A percentile compares a stretch with the other conserved stretches of the same genome.
Conservation (phyloP, 495 filamentous ascomycete species). For the Penicillium soppii region DNA sequence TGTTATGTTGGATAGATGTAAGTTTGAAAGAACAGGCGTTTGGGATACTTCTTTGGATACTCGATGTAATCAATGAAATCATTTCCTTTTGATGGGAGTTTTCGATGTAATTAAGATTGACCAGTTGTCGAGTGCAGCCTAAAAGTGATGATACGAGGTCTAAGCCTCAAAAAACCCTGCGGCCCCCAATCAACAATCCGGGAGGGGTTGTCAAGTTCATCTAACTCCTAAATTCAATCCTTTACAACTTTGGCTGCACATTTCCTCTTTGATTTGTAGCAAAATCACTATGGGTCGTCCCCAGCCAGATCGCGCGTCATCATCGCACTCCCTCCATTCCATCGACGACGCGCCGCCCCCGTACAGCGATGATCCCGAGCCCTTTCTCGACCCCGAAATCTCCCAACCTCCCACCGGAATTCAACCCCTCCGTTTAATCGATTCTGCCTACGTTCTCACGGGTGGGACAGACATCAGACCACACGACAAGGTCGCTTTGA, state of each 20-base stretch:
- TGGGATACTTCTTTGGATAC: background rate
- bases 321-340: slow-evolving; percentile 25
- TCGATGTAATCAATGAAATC: no score
- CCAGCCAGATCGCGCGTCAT: slow-evolving; percentile 10
- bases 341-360: slow-evolving; percentile 23
- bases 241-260: background rate
- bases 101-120: no score
- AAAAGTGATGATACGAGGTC: no score
- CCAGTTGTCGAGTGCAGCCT: background rate
- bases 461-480: slow-evolving; percentile 7
- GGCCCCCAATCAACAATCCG: no score
- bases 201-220: no score
- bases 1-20: slow-evolving; percentile 7
- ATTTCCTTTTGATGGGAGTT: no score
- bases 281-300: slow-evolving; percentile 19
- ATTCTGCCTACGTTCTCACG: slow-evolving; percentile 23
- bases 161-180: no score
- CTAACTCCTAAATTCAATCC: no score
- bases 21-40: no score
- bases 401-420: background rate
- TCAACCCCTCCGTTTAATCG: slow-evolving; percentile 13
- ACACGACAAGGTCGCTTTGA: slow-evolving; percentile 20
- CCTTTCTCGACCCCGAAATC: background rate
- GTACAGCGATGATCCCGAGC: slow-evolving; percentile 22
- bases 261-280: background rate